phyloP scores from a whole-genome alignment of 169 alveolate genomes.

The Eimeria mitis region DNA sequence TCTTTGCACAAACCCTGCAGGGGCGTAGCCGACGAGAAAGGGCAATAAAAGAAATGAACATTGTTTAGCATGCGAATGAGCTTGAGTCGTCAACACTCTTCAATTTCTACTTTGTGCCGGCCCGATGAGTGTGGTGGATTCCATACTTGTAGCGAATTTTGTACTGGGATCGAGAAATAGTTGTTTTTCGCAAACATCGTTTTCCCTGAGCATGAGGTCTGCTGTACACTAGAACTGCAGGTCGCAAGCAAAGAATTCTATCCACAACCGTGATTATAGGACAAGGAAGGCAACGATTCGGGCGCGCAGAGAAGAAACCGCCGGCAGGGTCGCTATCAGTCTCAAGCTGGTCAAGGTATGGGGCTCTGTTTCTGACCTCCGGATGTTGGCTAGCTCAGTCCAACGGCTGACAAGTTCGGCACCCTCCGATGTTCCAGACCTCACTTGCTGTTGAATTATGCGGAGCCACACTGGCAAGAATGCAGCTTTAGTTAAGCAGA shows the following conservation, averaged over 20 bases:
- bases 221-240: constrained; percentile 66
- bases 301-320: not conserved
- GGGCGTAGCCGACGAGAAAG: not conserved
- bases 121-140: not conserved
- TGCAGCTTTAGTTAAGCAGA: constrained; percentile 3
- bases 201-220: constrained; percentile 19
- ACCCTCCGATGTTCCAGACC: constrained; percentile 32
- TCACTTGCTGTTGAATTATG: constrained; percentile 26
- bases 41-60: not conserved
- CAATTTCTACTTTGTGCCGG: not conserved
- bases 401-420: constrained; percentile 71
- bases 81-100: not conserved
- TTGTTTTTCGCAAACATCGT: constrained; percentile 30
- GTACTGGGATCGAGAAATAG: constrained; percentile 38
- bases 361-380: constrained; percentile 24
- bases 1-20: constrained; percentile 48
- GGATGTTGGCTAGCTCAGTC: constrained; percentile 61
- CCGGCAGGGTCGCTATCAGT: not conserved
- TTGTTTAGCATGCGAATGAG: not conserved
- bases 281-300: not conserved
- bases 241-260: not conserved
- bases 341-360: not conserved
- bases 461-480: constrained; percentile 13
- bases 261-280: not conserved
- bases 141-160: constrained; percentile 31